Evolutionary conservation across 1,139 yeast genomes (phyloP), one percentile per base, ranked within the genome.

Genomic region (Entelexis paramagnoliae): DNA sequence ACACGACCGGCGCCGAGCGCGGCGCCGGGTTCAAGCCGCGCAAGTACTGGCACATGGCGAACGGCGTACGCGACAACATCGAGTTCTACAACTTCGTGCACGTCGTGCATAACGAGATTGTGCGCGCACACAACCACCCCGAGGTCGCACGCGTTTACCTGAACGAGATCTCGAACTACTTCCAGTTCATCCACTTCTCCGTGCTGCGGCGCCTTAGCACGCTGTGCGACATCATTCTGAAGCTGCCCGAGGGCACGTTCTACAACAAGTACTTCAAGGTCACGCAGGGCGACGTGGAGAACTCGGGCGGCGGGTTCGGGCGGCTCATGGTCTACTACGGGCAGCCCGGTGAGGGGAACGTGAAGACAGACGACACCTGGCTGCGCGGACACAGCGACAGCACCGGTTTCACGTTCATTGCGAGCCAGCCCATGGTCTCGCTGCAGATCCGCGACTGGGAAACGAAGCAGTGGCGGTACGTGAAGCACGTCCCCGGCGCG

Each of bases 361-460:
- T 59, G 24, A 58, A 57, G 14, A 68, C 71, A 19, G 60, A 59
- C 17, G 65, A 67, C 22, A 74, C 73, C 11, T 74, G 75, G 75
- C 63, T 75, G 29, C 65, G 79, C 52, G 79, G 79, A 0, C 79
- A 75, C 55, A 71, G 77, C 14, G 79, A 76, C 61, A 68, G 72
- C 39, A 68, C 74, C 49, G 78, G 73, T 0, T 71, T 75, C 52
- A 70, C 79, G 0, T 74, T 75, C 51, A 73, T 75, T 32, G 68
- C 75, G 2, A 71, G 76, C 44, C 77, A 74, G 60, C 76, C 78
- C 9, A 73, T 74, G 55, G 57, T 58, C 1, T 70, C 78, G 7
- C 65, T 75, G 39, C 79, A 75, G 56, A 74, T 75, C 46, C 66
- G 72, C 54, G 78, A 75, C 55, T 71, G 72, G 55, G 69, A 63